Evolutionary conservation across 2,329 filamentous ascomycete species (phyloP).

Genomic region (Aspergillus neoniger): DNA sequence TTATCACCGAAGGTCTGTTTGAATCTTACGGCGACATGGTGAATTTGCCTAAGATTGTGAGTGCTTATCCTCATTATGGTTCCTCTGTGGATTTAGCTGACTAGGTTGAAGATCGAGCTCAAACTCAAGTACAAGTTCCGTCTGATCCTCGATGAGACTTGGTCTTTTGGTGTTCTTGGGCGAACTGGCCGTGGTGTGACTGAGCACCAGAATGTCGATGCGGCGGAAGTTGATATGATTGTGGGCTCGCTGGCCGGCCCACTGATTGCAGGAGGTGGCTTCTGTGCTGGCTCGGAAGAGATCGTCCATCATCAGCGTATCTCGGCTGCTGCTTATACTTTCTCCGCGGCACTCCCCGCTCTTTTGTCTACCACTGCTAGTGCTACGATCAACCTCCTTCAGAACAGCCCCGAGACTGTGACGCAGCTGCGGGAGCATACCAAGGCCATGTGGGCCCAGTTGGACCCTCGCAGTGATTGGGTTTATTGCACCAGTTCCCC

Average conservation of each 20-base stretch:
- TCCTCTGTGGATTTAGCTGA: slow-evolving; percentile 9
- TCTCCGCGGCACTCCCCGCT: slow-evolving; percentile 89
- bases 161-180: slow-evolving; percentile 93
- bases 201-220: slow-evolving; percentile 94
- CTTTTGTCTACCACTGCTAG: slow-evolving; percentile 94
- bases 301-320: slow-evolving; percentile 97
- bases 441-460: slow-evolving; percentile 77
- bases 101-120: slow-evolving; percentile 68
- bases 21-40: slow-evolving; percentile 85
- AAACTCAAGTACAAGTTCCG: slow-evolving; percentile 98
- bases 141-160: slow-evolving; percentile 94
- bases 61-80: slow-evolving; percentile 25
- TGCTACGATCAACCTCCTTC: slow-evolving; percentile 82
- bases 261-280: slow-evolving; percentile 88
- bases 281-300: slow-evolving; percentile 88
- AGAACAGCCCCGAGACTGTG: slow-evolving; percentile 82
- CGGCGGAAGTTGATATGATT: slow-evolving; percentile 94
- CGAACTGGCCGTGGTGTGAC: slow-evolving; percentile 89
- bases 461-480: slow-evolving; percentile 94
- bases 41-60: slow-evolving; percentile 80
- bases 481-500: slow-evolving; percentile 75
- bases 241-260: slow-evolving; percentile 88
- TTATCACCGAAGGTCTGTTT: slow-evolving; percentile 93
- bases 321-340: slow-evolving; percentile 88
- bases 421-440: slow-evolving; percentile 81